These are phyloP conservation scores for Cercospora nicotianae DNA, from an alignment of 2,329 filamentous ascomycete species.

Conservation along the genomic window DNA sequence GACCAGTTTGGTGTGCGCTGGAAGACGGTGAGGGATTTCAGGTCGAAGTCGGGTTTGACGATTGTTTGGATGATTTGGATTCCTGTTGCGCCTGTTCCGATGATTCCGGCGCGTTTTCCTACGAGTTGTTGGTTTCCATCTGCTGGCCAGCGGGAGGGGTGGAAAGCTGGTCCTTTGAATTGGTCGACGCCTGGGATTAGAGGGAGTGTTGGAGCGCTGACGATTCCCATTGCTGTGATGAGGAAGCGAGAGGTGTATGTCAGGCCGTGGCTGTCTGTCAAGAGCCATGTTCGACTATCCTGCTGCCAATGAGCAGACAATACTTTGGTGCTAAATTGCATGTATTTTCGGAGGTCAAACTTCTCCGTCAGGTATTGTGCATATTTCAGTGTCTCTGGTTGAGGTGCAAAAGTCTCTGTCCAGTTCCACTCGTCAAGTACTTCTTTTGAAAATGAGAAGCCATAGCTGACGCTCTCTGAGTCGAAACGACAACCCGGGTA, in stretches of 20 bases:
- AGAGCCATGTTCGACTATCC: constrained; percentile 36
- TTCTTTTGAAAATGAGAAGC: constrained; percentile 46
- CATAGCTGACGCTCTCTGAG: constrained; percentile 49
- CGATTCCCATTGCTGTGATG: constrained; percentile 46
- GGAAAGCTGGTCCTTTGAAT: constrained; percentile 42
- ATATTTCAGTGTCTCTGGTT: constrained; percentile 52
- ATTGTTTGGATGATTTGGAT: constrained; percentile 41
- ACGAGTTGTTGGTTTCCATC: constrained; percentile 30
- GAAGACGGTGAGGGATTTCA: constrained; percentile 56
- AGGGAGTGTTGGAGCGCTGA: constrained; percentile 37
- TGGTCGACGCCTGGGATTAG: constrained; percentile 37
- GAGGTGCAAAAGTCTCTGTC: constrained; percentile 38
- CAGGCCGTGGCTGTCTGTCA: constrained; percentile 30
- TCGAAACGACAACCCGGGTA: constrained; percentile 52
- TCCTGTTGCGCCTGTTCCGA: constrained; percentile 46
- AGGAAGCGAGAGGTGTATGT: constrained; percentile 38
- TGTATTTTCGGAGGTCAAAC: constrained; percentile 43
- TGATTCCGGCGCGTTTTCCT: constrained; percentile 42
- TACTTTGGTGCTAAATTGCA: constrained; percentile 46
- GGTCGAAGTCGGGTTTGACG: constrained; percentile 30
- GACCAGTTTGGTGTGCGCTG: constrained; percentile 63
- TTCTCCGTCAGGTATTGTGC: constrained; percentile 51
- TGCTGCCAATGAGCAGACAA: constrained; percentile 41
- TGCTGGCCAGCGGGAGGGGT: constrained; percentile 44
- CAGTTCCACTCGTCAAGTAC: constrained; percentile 48